Evolutionary conservation across 768 basidiomycete genomes (phyloP), one percentile per base, ranked within the genome.

Genomic region (Kockovaella imperatae): DNA sequence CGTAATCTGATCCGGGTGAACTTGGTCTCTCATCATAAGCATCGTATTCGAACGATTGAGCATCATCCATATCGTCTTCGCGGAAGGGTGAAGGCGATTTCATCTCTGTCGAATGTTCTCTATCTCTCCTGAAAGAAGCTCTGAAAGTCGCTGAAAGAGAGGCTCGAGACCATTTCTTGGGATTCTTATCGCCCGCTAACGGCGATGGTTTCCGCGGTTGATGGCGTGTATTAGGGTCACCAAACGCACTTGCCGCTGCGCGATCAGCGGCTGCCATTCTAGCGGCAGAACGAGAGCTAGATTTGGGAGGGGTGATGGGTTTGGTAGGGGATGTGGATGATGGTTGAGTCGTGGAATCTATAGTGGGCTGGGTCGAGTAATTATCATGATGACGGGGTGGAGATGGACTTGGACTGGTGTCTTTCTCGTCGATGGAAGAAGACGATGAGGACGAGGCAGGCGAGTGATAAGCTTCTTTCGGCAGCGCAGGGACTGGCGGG

Each of bases 141-240:
- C n/a, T n/a, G n/a, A n/a, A n/a, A n/a, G n/a, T n/a, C n/a, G n/a
- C n/a, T n/a, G n/a, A n/a, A n/a, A n/a, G n/a, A n/a, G n/a, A n/a
- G n/a, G n/a, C n/a, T n/a, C n/a, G n/a, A n/a, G n/a, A n/a, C n/a
- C n/a, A n/a, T n/a, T 53, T 54, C 11, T 45, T 23, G n/a, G 45
- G 43, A 13, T 29, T 30, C 15, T 51, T 52, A 5, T 35, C 42
- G 3, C 57, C 23, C 25, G 64, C 64, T 28, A 66, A 45, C 8
- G 64, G 64, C 14, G 51, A 54, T 6, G 64, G 64, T 38, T 66
- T 66, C 29, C 60, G 62, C 1, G 64, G 60, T 36, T 52, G 46
- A 44, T 58, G 56, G 28, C 64, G 42, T 20, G 52, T 47, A 1
- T 28, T 47, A 5, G 60, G 54, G 48, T 66, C 60, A 10, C 48